phyloP scores from a whole-genome alignment of 768 basidiomycete species.

The Solioccasus polychromus region DNA sequence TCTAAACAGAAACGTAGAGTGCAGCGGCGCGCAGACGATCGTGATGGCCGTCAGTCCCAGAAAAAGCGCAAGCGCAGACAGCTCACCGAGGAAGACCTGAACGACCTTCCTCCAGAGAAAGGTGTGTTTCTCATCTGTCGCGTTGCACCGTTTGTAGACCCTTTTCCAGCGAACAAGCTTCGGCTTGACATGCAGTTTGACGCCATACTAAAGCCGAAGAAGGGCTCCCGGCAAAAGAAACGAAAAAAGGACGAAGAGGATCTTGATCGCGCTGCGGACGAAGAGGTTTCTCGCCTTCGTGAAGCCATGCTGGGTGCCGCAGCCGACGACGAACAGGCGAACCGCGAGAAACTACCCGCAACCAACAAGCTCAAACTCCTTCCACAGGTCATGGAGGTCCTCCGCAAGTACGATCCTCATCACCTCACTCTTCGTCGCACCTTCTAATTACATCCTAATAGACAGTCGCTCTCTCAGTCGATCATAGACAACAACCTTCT shows the following conservation, averaged over 20 bases:
- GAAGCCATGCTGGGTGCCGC: slow-evolving; percentile 87
- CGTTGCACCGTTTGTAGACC: neutral
- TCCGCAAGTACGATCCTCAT: slow-evolving; percentile 72
- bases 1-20: slow-evolving; percentile 22
- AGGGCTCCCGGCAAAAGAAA: slow-evolving; percentile 56
- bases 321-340: slow-evolving; percentile 77
- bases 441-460: slow-evolving; percentile 27
- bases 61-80: slow-evolving; percentile 61
- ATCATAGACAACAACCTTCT: slow-evolving; percentile 95
- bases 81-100: slow-evolving; percentile 62
- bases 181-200: slow-evolving; percentile 83
- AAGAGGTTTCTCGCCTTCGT: slow-evolving; percentile 85
- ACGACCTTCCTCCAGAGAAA: slow-evolving; percentile 72
- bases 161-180: slow-evolving; percentile 61
- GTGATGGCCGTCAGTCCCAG: slow-evolving; percentile 34
- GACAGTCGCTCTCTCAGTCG: slow-evolving; percentile 81
- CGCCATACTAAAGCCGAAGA: slow-evolving; percentile 81
- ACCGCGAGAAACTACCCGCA: slow-evolving; percentile 78
- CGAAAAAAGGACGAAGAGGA: slow-evolving; percentile 82
- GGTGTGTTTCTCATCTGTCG: slow-evolving; percentile 41
- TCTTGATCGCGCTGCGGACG: slow-evolving; percentile 84
- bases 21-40: slow-evolving; percentile 44
- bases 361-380: slow-evolving; percentile 80
- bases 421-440: too few species aligned
- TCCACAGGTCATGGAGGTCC: slow-evolving; percentile 86